Evolutionary conservation across 2,329 filamentous ascomycete species (phyloP), one percentile per base, ranked within the genome.

Genomic region (Colletotrichum sp.): DNA sequence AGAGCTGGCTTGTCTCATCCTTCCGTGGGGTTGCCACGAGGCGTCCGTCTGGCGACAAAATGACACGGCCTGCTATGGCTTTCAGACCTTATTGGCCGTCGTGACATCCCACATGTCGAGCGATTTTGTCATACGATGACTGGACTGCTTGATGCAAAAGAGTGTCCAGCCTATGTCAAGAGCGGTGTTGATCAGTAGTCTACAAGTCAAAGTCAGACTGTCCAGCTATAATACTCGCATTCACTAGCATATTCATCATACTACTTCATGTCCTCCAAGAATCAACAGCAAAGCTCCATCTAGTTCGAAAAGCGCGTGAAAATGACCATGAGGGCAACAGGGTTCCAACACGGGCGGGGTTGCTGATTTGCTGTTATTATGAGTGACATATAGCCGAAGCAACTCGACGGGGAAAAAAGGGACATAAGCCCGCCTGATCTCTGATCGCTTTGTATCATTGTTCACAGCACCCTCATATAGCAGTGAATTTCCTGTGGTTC

Each of bases 321-420:
- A 79, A 86, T 84, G 13, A 82, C 77, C 49, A 78, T 77, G 34
- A 86, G 79, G 34, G 81, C 77, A 21, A 68, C 28, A 36, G 80
- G 81, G 69, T 82, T 83, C 83, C 83, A 85, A 80, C 82, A 79
- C 76, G 83, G 79, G 75, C 83, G 82, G 76, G 76, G 85, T 76
- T 85, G 85, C 76, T 83, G 83, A 62, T 84, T 10, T 9, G 36
- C 36, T 39, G 36, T 39, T 34, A 13, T 0, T 10, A 32, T 26
- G 26, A 32, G 12, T 12, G 34, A 6, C 34, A 36, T 16, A 16
- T 15, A 7, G 34, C 7, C 8, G 34, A 36, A 39, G 36, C 36
- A 0, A 44, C 36, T 44, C 5, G 8, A 1, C 0, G 8, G 9
- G 8, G 16, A 5, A 5, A 1, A 39, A 39, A 8, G 36, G 36